phyloP scores from a whole-genome alignment of 345 rosid species.

The Ceriops zippeliana region DNA sequence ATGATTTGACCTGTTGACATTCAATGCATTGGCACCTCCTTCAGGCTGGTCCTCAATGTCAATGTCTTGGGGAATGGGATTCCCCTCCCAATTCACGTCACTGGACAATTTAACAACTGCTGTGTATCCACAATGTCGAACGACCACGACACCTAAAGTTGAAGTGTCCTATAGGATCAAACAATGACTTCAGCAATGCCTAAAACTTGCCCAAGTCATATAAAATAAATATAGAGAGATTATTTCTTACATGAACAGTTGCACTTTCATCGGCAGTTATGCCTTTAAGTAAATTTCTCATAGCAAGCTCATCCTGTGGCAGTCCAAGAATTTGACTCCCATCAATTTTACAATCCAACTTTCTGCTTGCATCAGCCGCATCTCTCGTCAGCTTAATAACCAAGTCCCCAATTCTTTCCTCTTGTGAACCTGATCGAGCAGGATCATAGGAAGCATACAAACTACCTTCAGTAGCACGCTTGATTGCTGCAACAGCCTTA shows the following conservation, averaged over 20 bases:
- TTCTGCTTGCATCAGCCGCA: slow-evolving; percentile 25
- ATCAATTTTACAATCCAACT: slow-evolving; percentile 30
- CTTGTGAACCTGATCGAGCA: slow-evolving; percentile 11
- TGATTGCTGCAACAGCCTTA: slow-evolving; percentile 28
- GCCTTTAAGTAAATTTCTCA: slow-evolving; percentile 32
- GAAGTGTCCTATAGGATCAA: slow-evolving; percentile 33
- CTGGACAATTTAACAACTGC: slow-evolving; percentile 32
- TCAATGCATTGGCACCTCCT: slow-evolving; percentile 36
- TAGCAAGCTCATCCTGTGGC: slow-evolving; percentile 32
- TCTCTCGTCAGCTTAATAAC: slow-evolving; percentile 23
- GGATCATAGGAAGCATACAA: slow-evolving; percentile 9
- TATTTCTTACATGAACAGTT: slow-evolving; percentile 29
- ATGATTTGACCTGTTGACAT: slow-evolving; percentile 33
- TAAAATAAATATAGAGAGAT: slow-evolving; percentile 22
- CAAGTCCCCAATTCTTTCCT: slow-evolving; percentile 29
- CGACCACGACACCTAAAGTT: slow-evolving; percentile 33
- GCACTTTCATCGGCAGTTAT: slow-evolving; percentile 38
- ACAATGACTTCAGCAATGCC: slow-evolving; percentile 29
- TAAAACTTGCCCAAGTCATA: slow-evolving; percentile 23
- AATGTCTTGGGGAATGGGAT: slow-evolving; percentile 25
- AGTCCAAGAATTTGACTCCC: slow-evolving; percentile 31
- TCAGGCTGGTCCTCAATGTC: slow-evolving; percentile 31
- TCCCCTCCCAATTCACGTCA: slow-evolving; percentile 28
- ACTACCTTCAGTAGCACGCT: slow-evolving; percentile 14
- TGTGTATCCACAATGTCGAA: slow-evolving; percentile 32